Evolutionary conservation across 2,329 filamentous ascomycete species (phyloP), one percentile per base, ranked within the genome.

Genomic region (Beauveria varroae): DNA sequence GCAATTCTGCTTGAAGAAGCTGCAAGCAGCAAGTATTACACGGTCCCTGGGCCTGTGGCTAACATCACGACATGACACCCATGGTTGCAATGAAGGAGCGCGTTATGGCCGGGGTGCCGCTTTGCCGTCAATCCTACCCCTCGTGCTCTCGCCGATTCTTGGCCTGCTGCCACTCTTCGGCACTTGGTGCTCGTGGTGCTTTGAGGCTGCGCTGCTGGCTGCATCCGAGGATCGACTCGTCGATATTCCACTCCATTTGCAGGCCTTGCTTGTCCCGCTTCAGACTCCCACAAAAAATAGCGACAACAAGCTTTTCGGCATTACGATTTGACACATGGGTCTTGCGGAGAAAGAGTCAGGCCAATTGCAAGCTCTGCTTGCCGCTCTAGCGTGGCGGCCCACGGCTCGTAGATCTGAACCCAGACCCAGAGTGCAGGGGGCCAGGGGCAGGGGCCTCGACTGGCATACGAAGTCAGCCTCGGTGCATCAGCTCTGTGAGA

Each of bases 71-170:
- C 34, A 16, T 37, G 5, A 4, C 30, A 34, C 12, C 12, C 34
- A 37, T 37, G 16, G 44, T 22, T 16, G 4, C 28, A 58, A 50
- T 50, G 28, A 58, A 50, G n/a, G 28, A 50, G 46, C 16, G 28
- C 16, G 22, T 37, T 14, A 37, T 16, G 34, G 34, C 12, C 12
- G 49, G 49, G 49, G 20, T 60, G 57, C 57, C 57, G 57, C 50
- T 34, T 60, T 60, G 40, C 57, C 57, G 57, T 60, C 46, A 16
- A 52, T 16, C 26, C 7, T 57, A 52, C 18, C 37, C 57, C 47
- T 37, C 34, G 34, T 37, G 5, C 34, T 60, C 34, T 54, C 47
- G 57, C 43, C 41, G 57, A 53, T 60, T 41, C 37, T 40, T 37
- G 28, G 16, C 46, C 34, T 24, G 52, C 24, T 50, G 30, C 18